Conservation (phyloP, 305 asterid genomes). For the Solanum hybrid region DNA sequence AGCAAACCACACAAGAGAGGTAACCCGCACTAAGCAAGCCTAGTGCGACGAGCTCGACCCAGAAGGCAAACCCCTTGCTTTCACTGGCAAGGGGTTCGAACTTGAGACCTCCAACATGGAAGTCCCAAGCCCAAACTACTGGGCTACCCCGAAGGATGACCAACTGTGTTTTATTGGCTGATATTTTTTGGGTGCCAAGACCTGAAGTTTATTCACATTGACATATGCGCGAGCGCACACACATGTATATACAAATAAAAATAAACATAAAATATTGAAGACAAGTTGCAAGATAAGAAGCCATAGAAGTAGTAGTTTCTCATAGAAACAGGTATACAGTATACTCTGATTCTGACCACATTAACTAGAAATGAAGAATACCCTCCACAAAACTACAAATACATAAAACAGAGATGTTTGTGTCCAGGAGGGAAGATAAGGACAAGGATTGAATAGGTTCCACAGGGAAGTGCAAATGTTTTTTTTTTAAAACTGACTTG, state of each 20-base stretch:
- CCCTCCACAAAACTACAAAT: background rate
- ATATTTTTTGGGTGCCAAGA: background rate
- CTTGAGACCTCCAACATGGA: no score
- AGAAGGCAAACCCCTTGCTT: no score
- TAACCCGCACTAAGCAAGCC: no score
- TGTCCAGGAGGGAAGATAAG: background rate
- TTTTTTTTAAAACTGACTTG: background rate
- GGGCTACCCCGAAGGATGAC: background rate
- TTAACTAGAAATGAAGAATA: background rate
- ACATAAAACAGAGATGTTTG: background rate
- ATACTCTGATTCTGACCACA: background rate
- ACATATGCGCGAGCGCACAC: background rate
- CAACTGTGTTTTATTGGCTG: background rate
- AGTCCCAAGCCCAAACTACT: no score
- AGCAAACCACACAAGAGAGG: no score
- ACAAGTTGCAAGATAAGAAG: background rate
- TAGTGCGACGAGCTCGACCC: no score
- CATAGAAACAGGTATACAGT: background rate
- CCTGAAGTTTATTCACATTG: background rate
- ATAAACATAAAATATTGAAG: background rate
- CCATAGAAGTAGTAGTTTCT: background rate
- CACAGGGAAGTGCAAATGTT: background rate
- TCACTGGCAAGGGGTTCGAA: no score
- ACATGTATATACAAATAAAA: background rate
- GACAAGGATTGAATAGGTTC: background rate